Conservation (phyloP, 768 basidiomycete genomes). For the Tricholoma terreum region DNA sequence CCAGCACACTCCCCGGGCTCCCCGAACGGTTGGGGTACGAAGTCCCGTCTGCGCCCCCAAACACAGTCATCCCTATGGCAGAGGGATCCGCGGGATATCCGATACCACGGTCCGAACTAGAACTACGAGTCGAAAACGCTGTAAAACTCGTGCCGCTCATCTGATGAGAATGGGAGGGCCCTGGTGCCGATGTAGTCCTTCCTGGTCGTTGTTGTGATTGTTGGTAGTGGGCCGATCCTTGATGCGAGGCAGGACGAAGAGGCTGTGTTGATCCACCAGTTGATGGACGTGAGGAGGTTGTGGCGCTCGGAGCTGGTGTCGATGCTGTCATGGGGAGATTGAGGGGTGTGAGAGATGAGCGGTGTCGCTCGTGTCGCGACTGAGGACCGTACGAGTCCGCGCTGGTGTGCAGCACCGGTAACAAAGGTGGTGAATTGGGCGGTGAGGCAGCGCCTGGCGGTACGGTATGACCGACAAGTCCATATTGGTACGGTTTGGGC, state of each 20-base stretch:
- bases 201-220: conserved; percentile 7
- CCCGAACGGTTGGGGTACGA: conserved; percentile 29
- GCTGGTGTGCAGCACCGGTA: conserved; percentile 14
- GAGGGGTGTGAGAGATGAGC: conserved; percentile 27
- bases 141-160: conserved; percentile 15
- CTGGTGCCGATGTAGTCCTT: conserved; percentile 6
- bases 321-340: conserved; percentile 22
- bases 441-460: conserved; percentile 31
- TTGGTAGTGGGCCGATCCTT: conserved; percentile 10
- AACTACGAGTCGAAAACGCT: conserved; percentile 12
- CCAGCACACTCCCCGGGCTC: conserved; percentile 41
- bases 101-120: conserved; percentile 12
- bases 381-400: conserved; percentile 8
- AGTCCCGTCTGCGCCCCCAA: conserved; percentile 12
- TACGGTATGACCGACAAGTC: conserved; percentile 50
- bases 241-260: conserved; percentile 20
- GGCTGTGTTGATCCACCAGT: conserved; percentile 40
- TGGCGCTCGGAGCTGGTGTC: conserved; percentile 22
- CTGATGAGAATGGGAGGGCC: conserved; percentile 16
- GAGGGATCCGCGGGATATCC: conserved; percentile 19
- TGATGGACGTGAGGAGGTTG: conserved; percentile 41
- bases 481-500: conserved; percentile 62
- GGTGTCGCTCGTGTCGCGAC: conserved; percentile 20
- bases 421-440: conserved; percentile 32
- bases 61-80: conserved; percentile 11